Base-by-base conservation (phyloP, 768 basidiomycete species). In the Epithele typhae region DNA sequence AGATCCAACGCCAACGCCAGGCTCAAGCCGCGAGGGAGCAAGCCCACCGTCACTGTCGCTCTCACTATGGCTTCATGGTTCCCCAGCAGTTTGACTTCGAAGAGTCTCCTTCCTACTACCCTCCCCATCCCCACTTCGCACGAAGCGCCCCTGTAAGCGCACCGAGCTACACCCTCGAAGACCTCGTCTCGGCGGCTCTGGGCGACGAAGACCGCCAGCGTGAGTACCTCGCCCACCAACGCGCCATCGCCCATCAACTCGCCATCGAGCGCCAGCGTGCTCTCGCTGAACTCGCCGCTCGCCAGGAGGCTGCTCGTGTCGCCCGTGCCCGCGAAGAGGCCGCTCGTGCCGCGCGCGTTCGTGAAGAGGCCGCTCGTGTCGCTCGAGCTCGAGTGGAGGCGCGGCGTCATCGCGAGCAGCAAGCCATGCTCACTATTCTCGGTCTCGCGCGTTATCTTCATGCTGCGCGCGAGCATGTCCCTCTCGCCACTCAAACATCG, bases 201-300 rank as follows among this genome's bases (percentile, higher is more conserved):
- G 22, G 34, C 25, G 39, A 50, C 15, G 48, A 56, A 19, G 45
- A 56, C 24, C 51, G 42, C 27, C 45, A 54, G 19, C 53, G 49
- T 27, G 12, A 36, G 12, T 14, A 6, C n/a, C 9, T n/a, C 18
- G 6, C 17, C 3, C 53, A 38, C 11, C 45, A 54, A 18, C 53
- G 49, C 30, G 49, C 50, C 25, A 34, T 36, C 12, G 38, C 41
- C 27, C n/a, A n/a, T n/a, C n/a, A n/a, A n/a, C n/a, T n/a, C n/a
- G n/a, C n/a, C n/a, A n/a, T n/a, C n/a, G n/a, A n/a, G n/a, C 44
- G 43, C 2, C 18, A 18, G 4, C 43, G 25, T 9, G 45, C 38
- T 5, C 45, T 40, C 22, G 45, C 43, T 12, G 36, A 46, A n/a
- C 36, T 33, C 3, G 12, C 7, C 14, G 38, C 35, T 12, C 46